Conservation (phyloP, 805 yeast genomes). For the Kockiozyma suomiensis region DNA sequence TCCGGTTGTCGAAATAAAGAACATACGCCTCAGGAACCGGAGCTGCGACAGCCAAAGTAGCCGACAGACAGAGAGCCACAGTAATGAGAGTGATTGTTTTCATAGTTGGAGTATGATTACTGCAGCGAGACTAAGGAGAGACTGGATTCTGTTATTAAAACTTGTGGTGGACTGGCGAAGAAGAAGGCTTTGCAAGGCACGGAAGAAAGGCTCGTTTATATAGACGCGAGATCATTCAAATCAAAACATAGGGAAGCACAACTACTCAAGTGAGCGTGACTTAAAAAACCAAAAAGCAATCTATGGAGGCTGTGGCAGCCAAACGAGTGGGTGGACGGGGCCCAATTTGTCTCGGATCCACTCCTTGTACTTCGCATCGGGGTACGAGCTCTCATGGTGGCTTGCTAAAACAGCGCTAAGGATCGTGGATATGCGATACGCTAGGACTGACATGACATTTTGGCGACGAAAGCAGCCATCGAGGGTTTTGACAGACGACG, state of each 20-base stretch:
- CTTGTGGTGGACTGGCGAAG: neutral
- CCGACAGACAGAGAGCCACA: slow-evolving; percentile 1
- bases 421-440: too few relatives aligned
- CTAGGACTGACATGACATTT: too few relatives aligned
- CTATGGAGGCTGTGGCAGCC: slow-evolving; percentile 10
- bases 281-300: neutral
- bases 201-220: neutral
- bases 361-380: neutral
- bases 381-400: neutral
- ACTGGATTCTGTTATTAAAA: neutral
- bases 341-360: neutral
- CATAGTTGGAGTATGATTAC: neutral
- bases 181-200: neutral
- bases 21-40: slow-evolving; percentile 21
- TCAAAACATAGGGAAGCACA: neutral
- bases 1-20: too few relatives aligned
- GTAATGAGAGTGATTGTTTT: slow-evolving; percentile 4
- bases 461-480: too few relatives aligned
- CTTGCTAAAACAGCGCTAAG: neutral
- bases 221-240: neutral
- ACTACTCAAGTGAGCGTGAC: neutral
- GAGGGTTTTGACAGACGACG: too few relatives aligned
- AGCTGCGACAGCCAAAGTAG: slow-evolving; percentile 12
- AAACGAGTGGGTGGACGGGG: slow-evolving; percentile 2
- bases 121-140: neutral